These are phyloP conservation scores for Oryza australiensis DNA, from an alignment of 176 grass and related monocot species.

Conservation along the genomic window DNA sequence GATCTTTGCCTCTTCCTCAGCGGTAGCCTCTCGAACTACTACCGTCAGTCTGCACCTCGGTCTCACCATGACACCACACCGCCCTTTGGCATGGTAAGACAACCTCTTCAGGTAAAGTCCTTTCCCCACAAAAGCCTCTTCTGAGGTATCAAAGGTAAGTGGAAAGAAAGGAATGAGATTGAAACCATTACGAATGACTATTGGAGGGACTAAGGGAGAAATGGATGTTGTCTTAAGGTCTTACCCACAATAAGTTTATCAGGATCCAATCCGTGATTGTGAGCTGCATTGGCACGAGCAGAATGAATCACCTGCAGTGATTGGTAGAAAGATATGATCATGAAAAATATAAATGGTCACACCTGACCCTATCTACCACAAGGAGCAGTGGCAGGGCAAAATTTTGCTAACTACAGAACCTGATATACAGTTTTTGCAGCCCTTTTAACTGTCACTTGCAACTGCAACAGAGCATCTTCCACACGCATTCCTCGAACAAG, in stretches of 20 bases:
- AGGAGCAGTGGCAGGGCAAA: neutral
- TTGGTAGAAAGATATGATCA: slow-evolving; percentile 22
- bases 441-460: slow-evolving; percentile 93
- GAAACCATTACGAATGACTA: neutral
- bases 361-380: neutral
- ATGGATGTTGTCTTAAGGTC: neutral
- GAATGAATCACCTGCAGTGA: slow-evolving; percentile 82
- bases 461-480: slow-evolving; percentile 84
- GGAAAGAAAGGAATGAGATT: neutral
- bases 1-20: slow-evolving; percentile 90
- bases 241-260: slow-evolving; percentile 89
- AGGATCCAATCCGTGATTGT: slow-evolving; percentile 78
- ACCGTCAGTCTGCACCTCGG: slow-evolving; percentile 87
- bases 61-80: slow-evolving; percentile 74
- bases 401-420: slow-evolving; percentile 31
- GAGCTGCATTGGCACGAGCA: slow-evolving; percentile 83
- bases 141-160: slow-evolving; percentile 18
- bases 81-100: slow-evolving; percentile 82
- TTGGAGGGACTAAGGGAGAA: neutral
- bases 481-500: slow-evolving; percentile 89
- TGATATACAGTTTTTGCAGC: slow-evolving; percentile 88
- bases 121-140: slow-evolving; percentile 94
- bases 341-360: neutral
- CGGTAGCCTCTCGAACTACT: slow-evolving; percentile 77
- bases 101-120: slow-evolving; percentile 74